phyloP scores from a whole-genome alignment of 2,329 filamentous ascomycete genomes.

The Epichloe bromicola region DNA sequence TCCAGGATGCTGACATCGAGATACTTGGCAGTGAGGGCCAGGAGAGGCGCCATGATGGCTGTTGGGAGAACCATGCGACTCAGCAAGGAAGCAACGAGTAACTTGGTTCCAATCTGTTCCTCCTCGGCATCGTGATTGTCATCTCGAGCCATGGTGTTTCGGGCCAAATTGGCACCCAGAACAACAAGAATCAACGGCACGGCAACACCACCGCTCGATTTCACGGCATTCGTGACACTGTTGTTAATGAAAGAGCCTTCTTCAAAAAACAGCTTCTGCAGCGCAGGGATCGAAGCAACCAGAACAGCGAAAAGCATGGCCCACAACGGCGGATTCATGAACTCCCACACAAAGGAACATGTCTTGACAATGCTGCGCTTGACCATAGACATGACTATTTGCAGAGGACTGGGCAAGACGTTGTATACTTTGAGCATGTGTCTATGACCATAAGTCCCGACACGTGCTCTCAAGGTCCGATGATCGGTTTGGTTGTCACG shows the following conservation, averaged over 20 bases:
- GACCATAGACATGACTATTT: conserved; percentile 19
- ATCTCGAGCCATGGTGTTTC: conserved; percentile 67
- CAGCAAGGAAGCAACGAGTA: conserved; percentile 74
- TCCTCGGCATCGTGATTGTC: conserved; percentile 58
- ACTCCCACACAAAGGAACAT: conserved; percentile 63
- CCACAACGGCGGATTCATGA: conserved; percentile 98
- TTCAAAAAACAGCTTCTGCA: conserved; percentile 79
- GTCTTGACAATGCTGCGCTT: conserved; percentile 30
- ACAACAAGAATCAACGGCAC: conserved; percentile 94
- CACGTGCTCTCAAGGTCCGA: conserved; percentile 15
- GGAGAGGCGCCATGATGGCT: conserved; percentile 77
- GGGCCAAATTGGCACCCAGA: conserved; percentile 83
- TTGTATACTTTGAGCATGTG: conserved; percentile 18
- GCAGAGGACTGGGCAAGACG: conserved; percentile 29
- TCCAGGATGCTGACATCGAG: conserved; percentile 88
- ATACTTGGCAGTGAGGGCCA: conserved; percentile 80
- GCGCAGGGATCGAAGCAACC: conserved; percentile 71
- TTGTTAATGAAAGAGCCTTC: conserved; percentile 85
- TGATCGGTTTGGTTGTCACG: conserved; percentile 29
- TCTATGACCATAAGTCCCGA: conserved; percentile 12
- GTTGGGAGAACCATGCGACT: conserved; percentile 89
- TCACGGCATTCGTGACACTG: conserved; percentile 78
- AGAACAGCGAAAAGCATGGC: conserved; percentile 88
- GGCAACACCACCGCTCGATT: conserved; percentile 77
- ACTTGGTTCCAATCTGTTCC: conserved; percentile 51